Conservation (phyloP, 129 eudicot species). For the Flaveria ramosissima region DNA sequence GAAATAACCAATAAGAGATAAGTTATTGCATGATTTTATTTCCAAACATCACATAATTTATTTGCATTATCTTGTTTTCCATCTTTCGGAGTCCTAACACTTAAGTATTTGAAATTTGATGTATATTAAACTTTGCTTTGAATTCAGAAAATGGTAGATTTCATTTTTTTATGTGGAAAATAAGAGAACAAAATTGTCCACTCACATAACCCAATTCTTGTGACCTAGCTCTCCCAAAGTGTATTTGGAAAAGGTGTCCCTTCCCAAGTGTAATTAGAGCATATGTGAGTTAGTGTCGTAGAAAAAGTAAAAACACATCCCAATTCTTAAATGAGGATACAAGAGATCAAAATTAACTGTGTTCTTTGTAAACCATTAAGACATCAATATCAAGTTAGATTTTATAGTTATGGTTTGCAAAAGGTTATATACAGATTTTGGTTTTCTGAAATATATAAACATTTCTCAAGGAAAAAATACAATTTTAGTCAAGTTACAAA, state of each 20-base stretch:
- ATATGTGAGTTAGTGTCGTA: too few relatives aligned
- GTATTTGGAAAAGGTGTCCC: too few relatives aligned
- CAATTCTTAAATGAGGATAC: not conserved
- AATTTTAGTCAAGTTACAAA: not conserved
- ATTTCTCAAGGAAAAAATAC: not conserved
- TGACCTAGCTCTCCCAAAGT: too few relatives aligned
- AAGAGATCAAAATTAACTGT: not conserved
- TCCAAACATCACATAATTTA: not conserved
- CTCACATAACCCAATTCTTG: not conserved
- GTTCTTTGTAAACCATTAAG: not conserved
- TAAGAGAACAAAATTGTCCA: not conserved
- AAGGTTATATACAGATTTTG: not conserved
- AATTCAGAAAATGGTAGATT: not conserved
- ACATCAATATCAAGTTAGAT: not conserved
- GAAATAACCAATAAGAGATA: not conserved
- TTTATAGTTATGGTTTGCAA: not conserved
- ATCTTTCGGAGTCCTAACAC: not conserved
- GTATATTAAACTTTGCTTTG: not conserved
- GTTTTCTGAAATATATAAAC: not conserved
- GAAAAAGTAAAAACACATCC: too few relatives aligned
- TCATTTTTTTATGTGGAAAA: not conserved
- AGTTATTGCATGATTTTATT: not conserved
- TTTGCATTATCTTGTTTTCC: conserved; percentile 1
- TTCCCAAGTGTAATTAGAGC: too few relatives aligned
- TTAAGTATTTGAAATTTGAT: not conserved